Percentiles rank a stretch among this genome's conserved stretches.
phyloP scores from a whole-genome alignment of 441 rosid species.

The Syzygium syzygioides region DNA sequence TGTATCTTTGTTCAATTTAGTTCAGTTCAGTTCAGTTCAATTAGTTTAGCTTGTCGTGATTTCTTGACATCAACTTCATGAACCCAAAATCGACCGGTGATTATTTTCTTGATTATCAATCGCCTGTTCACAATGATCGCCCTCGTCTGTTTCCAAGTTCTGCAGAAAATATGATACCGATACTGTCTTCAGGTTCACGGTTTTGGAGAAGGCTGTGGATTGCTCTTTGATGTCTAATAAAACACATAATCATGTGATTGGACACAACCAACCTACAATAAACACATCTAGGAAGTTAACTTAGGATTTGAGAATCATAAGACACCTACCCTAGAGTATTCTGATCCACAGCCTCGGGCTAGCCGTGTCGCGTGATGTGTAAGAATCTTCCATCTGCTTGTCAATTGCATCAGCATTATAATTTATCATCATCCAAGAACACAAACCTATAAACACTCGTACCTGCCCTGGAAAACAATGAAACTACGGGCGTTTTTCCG shows the following conservation, averaged over 20 bases:
- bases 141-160: neutral
- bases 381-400: neutral
- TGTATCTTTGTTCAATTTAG: neutral
- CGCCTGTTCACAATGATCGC: neutral
- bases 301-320: neutral
- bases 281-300: neutral
- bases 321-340: neutral
- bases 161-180: neutral
- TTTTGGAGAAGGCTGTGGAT: neutral
- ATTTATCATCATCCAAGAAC: neutral
- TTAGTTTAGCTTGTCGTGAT: neutral
- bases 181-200: neutral
- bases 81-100: neutral
- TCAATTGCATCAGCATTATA: neutral
- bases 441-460: neutral
- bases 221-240: neutral
- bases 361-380: neutral
- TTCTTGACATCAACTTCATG: neutral
- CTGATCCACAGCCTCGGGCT: neutral
- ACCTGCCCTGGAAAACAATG: neutral
- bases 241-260: neutral
- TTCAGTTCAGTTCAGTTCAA: neutral
- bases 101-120: neutral
- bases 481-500: neutral
- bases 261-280: neutral